Evolutionary conservation across 2,329 filamentous ascomycete species (phyloP).

Genomic region (Coniella lustricola): DNA sequence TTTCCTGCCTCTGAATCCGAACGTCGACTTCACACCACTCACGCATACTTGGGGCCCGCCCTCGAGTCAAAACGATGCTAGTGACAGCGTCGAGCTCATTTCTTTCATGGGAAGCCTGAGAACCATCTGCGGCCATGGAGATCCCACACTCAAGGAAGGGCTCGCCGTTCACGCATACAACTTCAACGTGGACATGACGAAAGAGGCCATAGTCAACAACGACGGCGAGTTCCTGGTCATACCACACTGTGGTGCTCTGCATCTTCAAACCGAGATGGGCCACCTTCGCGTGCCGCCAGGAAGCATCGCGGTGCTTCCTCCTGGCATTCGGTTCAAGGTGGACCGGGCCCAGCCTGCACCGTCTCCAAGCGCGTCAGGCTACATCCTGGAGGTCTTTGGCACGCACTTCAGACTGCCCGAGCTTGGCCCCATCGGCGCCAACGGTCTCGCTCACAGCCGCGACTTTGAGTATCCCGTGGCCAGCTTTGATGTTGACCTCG

Average conservation of each 20-base stretch:
- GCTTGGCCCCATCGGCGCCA: conserved; percentile 52
- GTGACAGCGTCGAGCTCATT: too few relatives aligned
- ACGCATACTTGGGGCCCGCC: too few relatives aligned
- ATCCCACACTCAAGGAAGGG: too few relatives aligned
- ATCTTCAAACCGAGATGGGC: conserved; percentile 61
- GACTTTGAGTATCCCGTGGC: conserved; percentile 58
- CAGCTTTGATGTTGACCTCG: conserved; percentile 46
- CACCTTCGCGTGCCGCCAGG: conserved; percentile 53
- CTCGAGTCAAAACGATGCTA: too few relatives aligned
- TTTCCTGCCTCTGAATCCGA: too few relatives aligned
- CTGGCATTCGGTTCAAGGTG: conserved; percentile 42
- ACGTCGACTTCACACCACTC: too few relatives aligned
- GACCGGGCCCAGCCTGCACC: too few relatives aligned
- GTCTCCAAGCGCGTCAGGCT: conserved; percentile 50
- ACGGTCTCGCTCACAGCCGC: conserved; percentile 49
- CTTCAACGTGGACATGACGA: too few relatives aligned
- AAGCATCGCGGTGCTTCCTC: conserved; percentile 58
- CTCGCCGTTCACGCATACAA: too few relatives aligned
- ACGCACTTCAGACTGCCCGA: conserved; percentile 53
- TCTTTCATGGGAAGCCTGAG: too few relatives aligned
- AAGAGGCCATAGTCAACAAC: too few relatives aligned
- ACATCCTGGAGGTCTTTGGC: conserved; percentile 51
- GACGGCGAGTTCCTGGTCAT: conserved; percentile 63
- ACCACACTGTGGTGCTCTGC: conserved; percentile 55
- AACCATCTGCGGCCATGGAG: too few relatives aligned